Evolutionary conservation across 2,329 filamentous ascomycete genomes (phyloP), one percentile per base, ranked within the genome.

Genomic region (Aspergillus versicolor): DNA sequence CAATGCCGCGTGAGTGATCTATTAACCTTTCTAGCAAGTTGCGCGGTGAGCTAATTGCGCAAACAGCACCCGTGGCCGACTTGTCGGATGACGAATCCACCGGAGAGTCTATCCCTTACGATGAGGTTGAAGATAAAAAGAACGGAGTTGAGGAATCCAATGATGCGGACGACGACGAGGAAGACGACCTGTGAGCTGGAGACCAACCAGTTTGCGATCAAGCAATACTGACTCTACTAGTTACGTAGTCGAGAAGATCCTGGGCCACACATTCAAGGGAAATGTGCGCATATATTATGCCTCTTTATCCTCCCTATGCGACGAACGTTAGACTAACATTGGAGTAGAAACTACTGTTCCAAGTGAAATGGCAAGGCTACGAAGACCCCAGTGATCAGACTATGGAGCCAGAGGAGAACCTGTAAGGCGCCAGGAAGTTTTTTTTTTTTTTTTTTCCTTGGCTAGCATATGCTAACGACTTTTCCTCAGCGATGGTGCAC

Each of bases 321-420:
- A 56, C 53, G 32, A 17, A 30, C 30, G 15, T 40, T 61, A 17
- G 27, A 56, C 65, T 72, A 52, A 68, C 51, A n/a, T 51, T 54
- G 52, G 12, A 52, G 42, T 42, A 78, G 75, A 65, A 65, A 17
- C 65, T 80, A 22, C 57, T 72, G 37, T 71, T 79, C 19, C 61
- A 70, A 7, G 76, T 80, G 30, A 80, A 80, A 63, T 81, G 79
- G 79, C 75, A 75, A 59, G 77, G 76, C 5, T 81, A 79, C 52
- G 70, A 76, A 2, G 65, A 75, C 5, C 69, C 71, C 2, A 61
- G 65, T n/a, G 77, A 81, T 46, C 69, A 73, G 52, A 81, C 79
- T 2, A 65, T 73, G 64, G 79, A 81, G 57, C 77, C 77, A 1
- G 77, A 81, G 63, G 72, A 74, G 6, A 75, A 77, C 46, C 64